Percentiles rank a stretch among this genome's conserved stretches.
Evolutionary conservation across 495 filamentous ascomycete genomes (phyloP).

Genomic region (Lasiosphaeriaceae sp.): DNA sequence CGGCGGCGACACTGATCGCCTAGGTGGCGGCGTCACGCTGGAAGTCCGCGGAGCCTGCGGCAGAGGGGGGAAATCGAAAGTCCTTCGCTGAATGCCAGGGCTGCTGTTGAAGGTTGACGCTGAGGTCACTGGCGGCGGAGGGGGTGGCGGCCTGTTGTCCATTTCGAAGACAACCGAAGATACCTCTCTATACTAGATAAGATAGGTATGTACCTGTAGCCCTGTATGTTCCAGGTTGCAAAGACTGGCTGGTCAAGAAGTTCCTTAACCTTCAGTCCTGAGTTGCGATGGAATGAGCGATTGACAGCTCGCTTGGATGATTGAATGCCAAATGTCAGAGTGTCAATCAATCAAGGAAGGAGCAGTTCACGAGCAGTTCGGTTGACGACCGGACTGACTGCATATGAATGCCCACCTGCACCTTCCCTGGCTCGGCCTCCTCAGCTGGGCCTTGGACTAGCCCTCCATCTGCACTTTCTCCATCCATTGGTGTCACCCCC

Average conservation of each 20-base stretch:
- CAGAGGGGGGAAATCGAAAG: too few species aligned
- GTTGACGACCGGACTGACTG: neutral
- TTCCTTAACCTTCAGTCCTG: too few species aligned
- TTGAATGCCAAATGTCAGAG: too few species aligned
- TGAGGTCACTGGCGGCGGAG: neutral
- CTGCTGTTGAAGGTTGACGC: neutral
- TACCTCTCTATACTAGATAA: too few species aligned
- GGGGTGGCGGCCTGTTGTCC: neutral
- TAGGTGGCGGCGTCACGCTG: neutral
- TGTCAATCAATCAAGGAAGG: neutral
- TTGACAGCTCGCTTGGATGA: too few species aligned
- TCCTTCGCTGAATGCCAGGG: neutral
- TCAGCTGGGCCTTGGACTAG: neutral
- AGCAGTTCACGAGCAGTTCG: neutral
- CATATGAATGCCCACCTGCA: neutral
- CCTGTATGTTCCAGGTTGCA: too few species aligned
- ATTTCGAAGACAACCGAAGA: too few species aligned
- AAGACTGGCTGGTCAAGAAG: too few species aligned
- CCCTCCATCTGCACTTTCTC: neutral
- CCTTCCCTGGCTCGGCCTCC: neutral
- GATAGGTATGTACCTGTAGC: too few species aligned
- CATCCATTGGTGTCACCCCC: neutral
- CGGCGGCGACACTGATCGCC: neutral
- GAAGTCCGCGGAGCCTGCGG: neutral
- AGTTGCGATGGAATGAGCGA: too few species aligned